These are phyloP conservation scores for Carex parvula DNA, from an alignment of 176 grass and related monocot genomes.

Conservation along the genomic window DNA sequence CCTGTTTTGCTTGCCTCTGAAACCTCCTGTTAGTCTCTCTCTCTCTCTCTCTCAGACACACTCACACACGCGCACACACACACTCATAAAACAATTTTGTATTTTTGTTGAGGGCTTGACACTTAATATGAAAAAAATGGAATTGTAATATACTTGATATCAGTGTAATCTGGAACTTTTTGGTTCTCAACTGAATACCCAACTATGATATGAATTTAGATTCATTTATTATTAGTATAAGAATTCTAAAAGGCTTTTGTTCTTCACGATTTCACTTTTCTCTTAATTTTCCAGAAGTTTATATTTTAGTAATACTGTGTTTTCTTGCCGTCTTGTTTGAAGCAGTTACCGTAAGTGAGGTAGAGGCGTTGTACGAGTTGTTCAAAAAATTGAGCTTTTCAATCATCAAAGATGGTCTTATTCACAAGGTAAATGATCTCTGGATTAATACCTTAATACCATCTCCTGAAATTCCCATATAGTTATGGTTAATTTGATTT, in stretches of 20 bases:
- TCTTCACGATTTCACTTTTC: background rate
- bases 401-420: conserved; percentile 73
- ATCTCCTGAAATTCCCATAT: background rate
- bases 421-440: conserved; percentile 52
- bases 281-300: background rate
- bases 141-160: background rate
- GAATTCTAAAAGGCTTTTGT: background rate
- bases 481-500: background rate
- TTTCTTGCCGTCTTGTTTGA: background rate
- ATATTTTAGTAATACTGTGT: conserved; percentile 1
- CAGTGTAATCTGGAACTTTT: background rate
- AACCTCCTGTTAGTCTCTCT: conserved; percentile 29
- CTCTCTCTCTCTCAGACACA: background rate
- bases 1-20: conserved; percentile 26
- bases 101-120: background rate
- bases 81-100: background rate
- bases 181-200: background rate
- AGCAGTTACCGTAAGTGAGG: conserved; percentile 64
- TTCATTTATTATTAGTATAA: background rate
- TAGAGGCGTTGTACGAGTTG: conserved; percentile 69
- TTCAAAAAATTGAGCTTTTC: conserved; percentile 68
- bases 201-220: background rate
- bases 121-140: background rate
- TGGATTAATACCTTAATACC: background rate
- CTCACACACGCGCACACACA: background rate